Conservation (phyloP, 108 stramenopile species). For the Asterionellopsis glacialis region DNA sequence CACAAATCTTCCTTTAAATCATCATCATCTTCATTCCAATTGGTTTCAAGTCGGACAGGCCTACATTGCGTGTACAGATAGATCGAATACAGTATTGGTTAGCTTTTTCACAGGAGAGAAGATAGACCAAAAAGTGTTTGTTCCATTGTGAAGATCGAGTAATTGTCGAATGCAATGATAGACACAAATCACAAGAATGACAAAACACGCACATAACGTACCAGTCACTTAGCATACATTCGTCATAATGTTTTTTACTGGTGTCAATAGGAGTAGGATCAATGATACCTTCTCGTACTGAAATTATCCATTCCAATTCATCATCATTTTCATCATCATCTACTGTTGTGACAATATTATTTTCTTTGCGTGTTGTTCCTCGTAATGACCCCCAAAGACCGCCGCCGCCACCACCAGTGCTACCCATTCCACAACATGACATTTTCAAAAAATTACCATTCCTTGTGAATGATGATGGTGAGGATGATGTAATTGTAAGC, state of each 20-base stretch:
- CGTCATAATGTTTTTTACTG: constrained; percentile 54
- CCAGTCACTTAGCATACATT: constrained; percentile 53
- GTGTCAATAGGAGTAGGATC: constrained; percentile 57
- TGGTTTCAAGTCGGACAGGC: constrained; percentile 36
- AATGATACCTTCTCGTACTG: constrained; percentile 20
- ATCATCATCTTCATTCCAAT: constrained; percentile 21
- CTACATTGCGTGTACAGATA: too few relatives aligned
- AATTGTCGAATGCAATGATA: too few relatives aligned
- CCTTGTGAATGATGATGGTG: constrained; percentile 6
- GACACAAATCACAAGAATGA: too few relatives aligned
- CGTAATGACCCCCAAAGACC: background rate
- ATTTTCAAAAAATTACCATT: constrained; percentile 12
- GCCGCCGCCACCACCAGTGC: background rate
- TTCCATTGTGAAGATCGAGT: too few relatives aligned
- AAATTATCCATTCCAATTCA: constrained; percentile 14
- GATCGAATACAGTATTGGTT: too few relatives aligned
- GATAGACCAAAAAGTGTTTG: too few relatives aligned
- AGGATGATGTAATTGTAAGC: constrained; percentile 8
- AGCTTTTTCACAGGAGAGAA: too few relatives aligned
- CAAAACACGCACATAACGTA: too few relatives aligned
- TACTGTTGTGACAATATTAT: background rate
- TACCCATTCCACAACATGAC: constrained; percentile 9
- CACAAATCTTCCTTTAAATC: constrained; percentile 30
- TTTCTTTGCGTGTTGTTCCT: background rate
- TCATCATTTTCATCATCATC: constrained; percentile 10